Base-by-base conservation (phyloP, 768 basidiomycete genomes). In the Suillus spraguei region DNA sequence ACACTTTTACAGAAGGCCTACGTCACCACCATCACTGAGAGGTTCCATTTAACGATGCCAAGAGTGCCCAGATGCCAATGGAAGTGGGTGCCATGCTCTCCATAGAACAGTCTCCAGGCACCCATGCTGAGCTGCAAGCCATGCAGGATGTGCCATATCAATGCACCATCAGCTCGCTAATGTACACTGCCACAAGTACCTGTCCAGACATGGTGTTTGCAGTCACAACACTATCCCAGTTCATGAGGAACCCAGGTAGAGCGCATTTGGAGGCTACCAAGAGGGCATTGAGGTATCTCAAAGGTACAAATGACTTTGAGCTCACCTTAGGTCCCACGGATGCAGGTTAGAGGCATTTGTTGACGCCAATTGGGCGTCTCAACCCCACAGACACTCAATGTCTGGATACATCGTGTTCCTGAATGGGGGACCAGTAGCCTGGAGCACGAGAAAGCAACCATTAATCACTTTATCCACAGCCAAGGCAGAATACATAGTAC, bases 401-500 rank as follows among this genome's bases (percentile, higher is more conserved):
- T 72, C 68, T 2, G 76, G 72, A 1, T 73, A 68, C 59, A 62
- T 71, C 5, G 66, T 70, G 41, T 61, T 66, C 32, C 10, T 71
- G 4, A 66, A 65, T 7, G 68, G 66, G 3, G 67, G 67, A 0
- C 53, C 65, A 0, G 22, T 60, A 0, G 41, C 28, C 1, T 60
- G 59, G 59, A 33, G 59, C 8, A 67, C 68, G 10, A 66, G 63
- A 36, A 69, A 69, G 49, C 74, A 76, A 56, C 60, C 70, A 0
- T 60, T 67, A 14, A 68, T 69, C 10, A 70, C 70, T 3, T 63
- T 74, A 9, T 74, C 73, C 9, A 72, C 72, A 3, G 61, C 60
- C 0, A 70, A 73, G 64, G 72, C 73, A 13, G 74, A 77, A 53
- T 72, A 72, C 60, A 71, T 72, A 52, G 68, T 69, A 0, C 49